Conservation (phyloP, 257 asterid genomes). For the Rauvolfia tetraphylla region DNA sequence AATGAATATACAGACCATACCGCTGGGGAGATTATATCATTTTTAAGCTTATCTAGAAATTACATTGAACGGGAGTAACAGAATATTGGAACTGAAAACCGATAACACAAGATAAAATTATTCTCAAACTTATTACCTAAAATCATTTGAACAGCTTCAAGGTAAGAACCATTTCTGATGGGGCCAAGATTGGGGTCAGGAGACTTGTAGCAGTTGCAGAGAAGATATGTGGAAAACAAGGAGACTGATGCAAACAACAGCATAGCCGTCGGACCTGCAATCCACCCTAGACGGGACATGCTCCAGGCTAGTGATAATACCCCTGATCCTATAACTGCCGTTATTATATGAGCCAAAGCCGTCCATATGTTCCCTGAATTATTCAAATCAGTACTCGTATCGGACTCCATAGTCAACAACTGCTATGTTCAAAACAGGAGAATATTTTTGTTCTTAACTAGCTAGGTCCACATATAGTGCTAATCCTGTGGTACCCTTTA, state of each 20-base stretch:
- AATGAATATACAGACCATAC: neutral
- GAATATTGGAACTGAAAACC: neutral
- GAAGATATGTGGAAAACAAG: constrained; percentile 40
- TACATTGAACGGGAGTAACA: neutral
- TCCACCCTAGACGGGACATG: constrained; percentile 71
- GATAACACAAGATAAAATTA: neutral
- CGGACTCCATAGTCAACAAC: neutral
- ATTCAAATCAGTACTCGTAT: constrained; percentile 5
- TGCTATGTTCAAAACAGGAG: neutral
- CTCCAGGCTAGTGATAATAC: constrained; percentile 74
- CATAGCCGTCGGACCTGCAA: constrained; percentile 65
- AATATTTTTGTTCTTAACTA: neutral
- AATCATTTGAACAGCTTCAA: constrained; percentile 48
- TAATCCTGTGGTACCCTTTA: too few species aligned
- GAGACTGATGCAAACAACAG: constrained; percentile 47
- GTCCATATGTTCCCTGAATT: constrained; percentile 63
- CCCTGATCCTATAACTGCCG: constrained; percentile 77
- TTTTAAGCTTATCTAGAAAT: neutral
- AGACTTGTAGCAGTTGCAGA: constrained; percentile 49
- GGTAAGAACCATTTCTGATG: constrained; percentile 36
- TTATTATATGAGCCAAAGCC: constrained; percentile 70
- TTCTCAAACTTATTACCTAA: constrained; percentile 39
- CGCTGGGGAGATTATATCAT: neutral
- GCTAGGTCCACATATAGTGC: neutral
- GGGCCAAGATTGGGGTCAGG: constrained; percentile 48